These are phyloP conservation scores for Pseudopediastrum boryanum DNA, from an alignment of 139 green algal species.

Conservation along the genomic window DNA sequence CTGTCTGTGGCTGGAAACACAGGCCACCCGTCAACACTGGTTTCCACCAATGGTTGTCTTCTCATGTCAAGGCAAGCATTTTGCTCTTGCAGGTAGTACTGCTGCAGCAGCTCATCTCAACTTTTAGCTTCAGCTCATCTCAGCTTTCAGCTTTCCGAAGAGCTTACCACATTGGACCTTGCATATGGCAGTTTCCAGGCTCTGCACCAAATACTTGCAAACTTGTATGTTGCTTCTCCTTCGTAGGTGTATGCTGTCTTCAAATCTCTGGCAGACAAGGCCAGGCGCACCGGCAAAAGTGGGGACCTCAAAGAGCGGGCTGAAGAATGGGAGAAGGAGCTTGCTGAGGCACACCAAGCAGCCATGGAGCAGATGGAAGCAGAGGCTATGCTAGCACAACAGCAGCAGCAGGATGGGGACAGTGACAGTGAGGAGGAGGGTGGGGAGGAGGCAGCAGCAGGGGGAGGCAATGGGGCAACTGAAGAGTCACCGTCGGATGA, in stretches of 20 bases:
- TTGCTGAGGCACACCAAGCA: slow-evolving; percentile 15
- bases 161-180: background rate
- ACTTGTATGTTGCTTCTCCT: too few relatives aligned
- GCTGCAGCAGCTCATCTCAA: background rate
- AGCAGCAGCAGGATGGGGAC: background rate
- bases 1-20: too few relatives aligned
- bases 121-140: background rate
- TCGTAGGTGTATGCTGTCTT: slow-evolving; percentile 56
- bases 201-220: too few relatives aligned
- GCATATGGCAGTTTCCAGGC: too few relatives aligned
- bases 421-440: background rate
- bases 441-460: background rate
- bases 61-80: background rate
- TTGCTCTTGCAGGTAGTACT: too few relatives aligned
- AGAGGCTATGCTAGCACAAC: background rate
- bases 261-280: slow-evolving; percentile 35
- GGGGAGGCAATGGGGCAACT: background rate
- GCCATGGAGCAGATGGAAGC: slow-evolving; percentile 37
- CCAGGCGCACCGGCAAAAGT: background rate
- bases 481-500: background rate
- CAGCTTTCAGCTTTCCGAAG: background rate
- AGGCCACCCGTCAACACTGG: too few relatives aligned
- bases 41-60: too few relatives aligned
- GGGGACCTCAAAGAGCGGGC: background rate
- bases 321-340: slow-evolving; percentile 31